A percentile compares a stretch with the other conserved stretches of the same genome.
Evolutionary conservation across 305 asterid species (phyloP).

Genomic region (Fraxinus velutina): DNA sequence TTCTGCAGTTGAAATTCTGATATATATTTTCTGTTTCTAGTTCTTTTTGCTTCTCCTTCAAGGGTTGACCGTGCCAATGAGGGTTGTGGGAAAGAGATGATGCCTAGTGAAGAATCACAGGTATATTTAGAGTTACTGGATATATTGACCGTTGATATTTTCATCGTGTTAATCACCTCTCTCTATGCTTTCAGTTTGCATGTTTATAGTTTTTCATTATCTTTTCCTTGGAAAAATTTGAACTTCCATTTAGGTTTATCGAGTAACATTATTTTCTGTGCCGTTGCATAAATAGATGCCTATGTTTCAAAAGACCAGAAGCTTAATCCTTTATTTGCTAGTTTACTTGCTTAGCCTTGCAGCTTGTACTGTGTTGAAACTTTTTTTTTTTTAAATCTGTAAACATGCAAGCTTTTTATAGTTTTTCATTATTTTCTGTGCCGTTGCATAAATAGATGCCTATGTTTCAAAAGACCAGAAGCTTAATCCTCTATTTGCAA

Average conservation of each 20-base stretch:
- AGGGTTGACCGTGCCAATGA: conserved; percentile 34
- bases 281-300: neutral
- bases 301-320: neutral
- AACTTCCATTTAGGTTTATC: neutral
- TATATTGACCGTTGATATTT: conserved; percentile 8
- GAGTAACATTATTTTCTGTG: neutral
- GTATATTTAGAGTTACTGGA: conserved; percentile 35
- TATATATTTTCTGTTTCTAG: conserved; percentile 26
- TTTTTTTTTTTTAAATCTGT: too few relatives aligned
- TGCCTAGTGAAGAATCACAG: conserved; percentile 47
- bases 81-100: conserved; percentile 34
- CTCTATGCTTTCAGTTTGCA: conserved; percentile 9
- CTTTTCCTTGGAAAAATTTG: neutral
- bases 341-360: neutral
- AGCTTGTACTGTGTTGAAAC: neutral
- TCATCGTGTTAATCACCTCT: conserved; percentile 11
- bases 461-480: neutral
- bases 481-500: neutral
- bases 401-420: too few relatives aligned
- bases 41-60: conserved; percentile 34
- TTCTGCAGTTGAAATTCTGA: conserved; percentile 19
- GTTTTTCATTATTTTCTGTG: neutral
- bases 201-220: neutral
- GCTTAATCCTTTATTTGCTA: neutral
- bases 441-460: neutral